Percentiles rank a stretch among this genome's conserved stretches.
Evolutionary conservation across 2,329 filamentous ascomycete genomes (phyloP).

Genomic region (Penicillium sumatraense): DNA sequence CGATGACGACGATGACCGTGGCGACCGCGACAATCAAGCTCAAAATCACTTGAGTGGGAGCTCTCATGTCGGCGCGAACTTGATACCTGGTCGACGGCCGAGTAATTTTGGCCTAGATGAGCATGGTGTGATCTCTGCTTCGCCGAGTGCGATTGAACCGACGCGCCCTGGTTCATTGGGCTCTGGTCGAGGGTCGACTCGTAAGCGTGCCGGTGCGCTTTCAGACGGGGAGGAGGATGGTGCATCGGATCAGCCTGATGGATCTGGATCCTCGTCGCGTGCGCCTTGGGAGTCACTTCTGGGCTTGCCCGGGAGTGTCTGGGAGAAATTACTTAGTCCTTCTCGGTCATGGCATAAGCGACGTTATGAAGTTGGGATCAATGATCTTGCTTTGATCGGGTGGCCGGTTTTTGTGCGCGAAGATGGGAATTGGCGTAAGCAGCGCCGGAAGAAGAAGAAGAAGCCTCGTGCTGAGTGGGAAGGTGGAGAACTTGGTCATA

Average conservation of each 20-base stretch:
- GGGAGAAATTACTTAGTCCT: slow-evolving; percentile 80
- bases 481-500: slow-evolving; percentile 39
- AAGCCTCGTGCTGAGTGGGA: slow-evolving; percentile 38
- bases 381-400: slow-evolving; percentile 78
- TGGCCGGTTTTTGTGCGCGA: slow-evolving; percentile 82
- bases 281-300: slow-evolving; percentile 65
- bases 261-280: slow-evolving; percentile 25
- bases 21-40: slow-evolving; percentile 19
- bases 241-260: slow-evolving; percentile 35
- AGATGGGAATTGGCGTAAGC: slow-evolving; percentile 76
- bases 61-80: slow-evolving; percentile 27
- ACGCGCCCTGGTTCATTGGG: slow-evolving; percentile 40
- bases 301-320: slow-evolving; percentile 74
- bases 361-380: slow-evolving; percentile 79
- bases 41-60: background rate
- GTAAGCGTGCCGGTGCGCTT: slow-evolving; percentile 32
- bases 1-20: slow-evolving; percentile 45
- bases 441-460: slow-evolving; percentile 54
- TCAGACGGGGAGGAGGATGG: slow-evolving; percentile 42
- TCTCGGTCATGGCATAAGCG: slow-evolving; percentile 77
- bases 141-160: slow-evolving; percentile 32
- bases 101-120: slow-evolving; percentile 43
- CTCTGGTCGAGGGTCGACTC: slow-evolving; percentile 33
- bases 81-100: slow-evolving; percentile 30
- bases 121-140: slow-evolving; percentile 29